Conservation (phyloP, 176 grass and related monocot genomes). For the Triticum monococcum region DNA sequence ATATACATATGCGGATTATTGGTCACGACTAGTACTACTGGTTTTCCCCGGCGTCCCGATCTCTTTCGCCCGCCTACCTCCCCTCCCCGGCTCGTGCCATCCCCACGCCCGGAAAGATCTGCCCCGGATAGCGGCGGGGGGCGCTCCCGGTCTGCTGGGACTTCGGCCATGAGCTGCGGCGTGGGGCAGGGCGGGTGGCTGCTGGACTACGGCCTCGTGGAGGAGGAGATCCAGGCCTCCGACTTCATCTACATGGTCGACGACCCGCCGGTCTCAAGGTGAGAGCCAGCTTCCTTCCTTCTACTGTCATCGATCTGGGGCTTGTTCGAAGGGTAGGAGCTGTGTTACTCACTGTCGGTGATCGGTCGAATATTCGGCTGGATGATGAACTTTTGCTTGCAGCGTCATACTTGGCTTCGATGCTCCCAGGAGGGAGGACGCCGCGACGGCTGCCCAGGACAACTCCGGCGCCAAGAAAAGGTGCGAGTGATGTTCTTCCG, state of each 20-base stretch:
- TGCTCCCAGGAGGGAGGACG: slow-evolving; percentile 52
- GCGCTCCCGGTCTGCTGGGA: not conserved
- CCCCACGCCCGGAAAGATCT: slow-evolving; percentile 28
- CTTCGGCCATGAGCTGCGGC: slow-evolving; percentile 35
- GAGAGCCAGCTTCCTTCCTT: not conserved
- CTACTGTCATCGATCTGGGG: too few relatives aligned
- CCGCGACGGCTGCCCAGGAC: slow-evolving; percentile 32
- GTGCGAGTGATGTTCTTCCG: slow-evolving; percentile 3
- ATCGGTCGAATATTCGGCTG: not conserved
- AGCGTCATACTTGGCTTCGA: slow-evolving; percentile 85
- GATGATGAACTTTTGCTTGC: not conserved
- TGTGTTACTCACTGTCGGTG: not conserved
- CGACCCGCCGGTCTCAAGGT: slow-evolving; percentile 67
- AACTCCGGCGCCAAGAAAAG: slow-evolving; percentile 66
- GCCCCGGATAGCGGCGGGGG: not conserved
- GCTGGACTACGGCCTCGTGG: slow-evolving; percentile 63
- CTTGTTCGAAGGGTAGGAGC: too few relatives aligned
- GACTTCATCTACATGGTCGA: slow-evolving; percentile 79
- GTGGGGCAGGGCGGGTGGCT: slow-evolving; percentile 57
- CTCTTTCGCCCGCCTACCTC: not conserved
- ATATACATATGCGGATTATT: not conserved
- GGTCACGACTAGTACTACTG: not conserved
- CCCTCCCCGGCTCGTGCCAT: not conserved
- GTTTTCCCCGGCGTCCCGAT: not conserved
- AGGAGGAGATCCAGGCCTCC: slow-evolving; percentile 59